These are phyloP conservation scores for Kazachstania psychrophila DNA, from an alignment of 805 yeast species.

Conservation along the genomic window DNA sequence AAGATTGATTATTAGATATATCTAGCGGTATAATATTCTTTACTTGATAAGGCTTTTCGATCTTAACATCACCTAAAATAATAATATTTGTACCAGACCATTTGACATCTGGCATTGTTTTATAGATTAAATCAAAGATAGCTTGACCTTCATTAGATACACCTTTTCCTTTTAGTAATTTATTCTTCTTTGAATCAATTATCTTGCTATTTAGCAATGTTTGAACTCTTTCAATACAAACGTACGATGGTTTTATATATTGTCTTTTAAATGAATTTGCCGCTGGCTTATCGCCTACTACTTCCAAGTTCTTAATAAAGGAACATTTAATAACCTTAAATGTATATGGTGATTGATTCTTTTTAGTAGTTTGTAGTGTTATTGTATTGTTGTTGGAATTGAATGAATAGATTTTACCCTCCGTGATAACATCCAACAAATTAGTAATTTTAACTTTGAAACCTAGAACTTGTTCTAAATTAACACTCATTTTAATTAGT, in stretches of 20 bases:
- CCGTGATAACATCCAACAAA: constrained; percentile 43
- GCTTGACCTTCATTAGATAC: constrained; percentile 37
- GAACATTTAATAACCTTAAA: constrained; percentile 49
- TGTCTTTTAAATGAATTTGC: constrained; percentile 26
- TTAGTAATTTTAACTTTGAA: constrained; percentile 53
- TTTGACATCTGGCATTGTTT: constrained; percentile 36
- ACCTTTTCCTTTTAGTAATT: constrained; percentile 28
- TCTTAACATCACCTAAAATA: constrained; percentile 38
- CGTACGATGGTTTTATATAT: constrained; percentile 29
- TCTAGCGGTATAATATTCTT: constrained; percentile 17
- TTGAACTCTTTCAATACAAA: constrained; percentile 24
- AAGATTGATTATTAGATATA: constrained; percentile 26
- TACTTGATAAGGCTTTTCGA: constrained; percentile 37
- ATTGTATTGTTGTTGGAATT: constrained; percentile 36
- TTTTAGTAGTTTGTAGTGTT: constrained; percentile 24
- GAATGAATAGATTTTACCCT: constrained; percentile 59
- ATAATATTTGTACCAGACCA: constrained; percentile 39
- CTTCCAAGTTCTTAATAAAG: constrained; percentile 46
- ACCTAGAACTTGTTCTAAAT: constrained; percentile 25
- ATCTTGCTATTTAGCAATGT: constrained; percentile 20
- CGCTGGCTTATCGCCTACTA: constrained; percentile 33
- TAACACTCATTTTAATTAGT: constrained; percentile 26
- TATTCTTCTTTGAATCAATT: constrained; percentile 17
- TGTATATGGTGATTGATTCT: constrained; percentile 16
- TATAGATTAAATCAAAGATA: constrained; percentile 36